Evolutionary conservation across 257 asterid genomes (phyloP).

Genomic region (Asclepias syriaca): DNA sequence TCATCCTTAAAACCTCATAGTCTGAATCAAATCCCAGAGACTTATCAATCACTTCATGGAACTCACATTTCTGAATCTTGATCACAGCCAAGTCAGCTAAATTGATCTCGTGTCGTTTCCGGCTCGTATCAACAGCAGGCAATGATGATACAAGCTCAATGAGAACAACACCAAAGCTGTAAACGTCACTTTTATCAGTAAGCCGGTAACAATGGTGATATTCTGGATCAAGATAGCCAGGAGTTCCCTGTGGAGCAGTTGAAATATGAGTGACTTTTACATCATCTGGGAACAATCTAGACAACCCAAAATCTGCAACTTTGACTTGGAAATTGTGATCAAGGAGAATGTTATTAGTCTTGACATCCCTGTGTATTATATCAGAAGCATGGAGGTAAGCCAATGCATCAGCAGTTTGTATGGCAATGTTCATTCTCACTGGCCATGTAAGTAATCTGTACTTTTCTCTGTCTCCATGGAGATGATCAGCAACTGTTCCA

Average conservation of each 20-base stretch:
- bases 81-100: slow-evolving; percentile 54
- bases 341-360: slow-evolving; percentile 67
- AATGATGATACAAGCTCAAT: slow-evolving; percentile 74
- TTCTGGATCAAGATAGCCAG: slow-evolving; percentile 82
- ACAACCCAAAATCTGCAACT: slow-evolving; percentile 83
- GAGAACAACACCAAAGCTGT: slow-evolving; percentile 74
- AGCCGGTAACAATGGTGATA: slow-evolving; percentile 69
- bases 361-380: slow-evolving; percentile 66
- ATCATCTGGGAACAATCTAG: slow-evolving; percentile 52
- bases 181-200: slow-evolving; percentile 69
- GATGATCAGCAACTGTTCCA: slow-evolving; percentile 72
- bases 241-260: slow-evolving; percentile 86
- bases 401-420: slow-evolving; percentile 62
- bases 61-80: slow-evolving; percentile 54
- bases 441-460: slow-evolving; percentile 49
- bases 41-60: slow-evolving; percentile 57
- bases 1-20: slow-evolving; percentile 51
- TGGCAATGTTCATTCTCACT: slow-evolving; percentile 56
- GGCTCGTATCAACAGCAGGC: slow-evolving; percentile 66
- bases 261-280: slow-evolving; percentile 70
- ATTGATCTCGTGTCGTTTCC: slow-evolving; percentile 68
- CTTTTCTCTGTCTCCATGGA: slow-evolving; percentile 44
- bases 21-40: slow-evolving; percentile 49
- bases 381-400: slow-evolving; percentile 69
- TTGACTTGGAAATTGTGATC: slow-evolving; percentile 51